Evolutionary conservation across 208 protist species (phyloP), one percentile per base, ranked within the genome.

Genomic region (Tetramitus jugosus): DNA sequence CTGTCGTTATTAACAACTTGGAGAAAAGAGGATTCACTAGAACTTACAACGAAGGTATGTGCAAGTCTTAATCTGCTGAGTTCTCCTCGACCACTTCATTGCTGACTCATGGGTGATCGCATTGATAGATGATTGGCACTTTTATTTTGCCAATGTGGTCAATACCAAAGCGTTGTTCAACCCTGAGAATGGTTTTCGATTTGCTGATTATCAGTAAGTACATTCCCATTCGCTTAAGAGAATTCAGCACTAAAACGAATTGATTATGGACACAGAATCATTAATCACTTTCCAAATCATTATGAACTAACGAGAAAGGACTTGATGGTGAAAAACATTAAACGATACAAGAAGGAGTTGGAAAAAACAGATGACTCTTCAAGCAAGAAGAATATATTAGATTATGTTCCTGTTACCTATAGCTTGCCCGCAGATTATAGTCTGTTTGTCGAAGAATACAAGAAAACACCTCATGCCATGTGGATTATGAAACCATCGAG

Each of bases 211-310:
- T 10, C 92, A 95, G 76, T 71, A 71, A 35, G 65, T 71, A 46
- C 3, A 26, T 65, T 4, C 31, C 33, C 7, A 4, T 65, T 6
- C n/a, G 3, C 26, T 35, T n/a, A 42, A 3, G 29, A 67, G 10
- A 10, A 31, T 3, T 43, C 33, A 17, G 20, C 7, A 2, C n/a
- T 10, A 75, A 56, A 40, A 52, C 17, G 49, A 84, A 79, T 40
- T 40, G n/a, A n/a, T n/a, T n/a, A n/a, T n/a, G n/a, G n/a, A n/a
- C 10, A 3, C 7, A 71, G 65, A 49, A 89, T 94, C 76, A 90
- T 98, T 79, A 97, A 97, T 84, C 96, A 98, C 87, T 98, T 97
- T 76, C 95, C 95, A n/a, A 96, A 97, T 80, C 94, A 97, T 84
- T 93, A 91, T 68, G 94, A 97, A 85, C 85, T 98, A 39, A 98